Percentiles rank a stretch among this genome's conserved stretches.
These are phyloP conservation scores for Bryum argenteum DNA, from an alignment of 225 moss, liverwort and hornwort genomes.

Conservation along the genomic window DNA sequence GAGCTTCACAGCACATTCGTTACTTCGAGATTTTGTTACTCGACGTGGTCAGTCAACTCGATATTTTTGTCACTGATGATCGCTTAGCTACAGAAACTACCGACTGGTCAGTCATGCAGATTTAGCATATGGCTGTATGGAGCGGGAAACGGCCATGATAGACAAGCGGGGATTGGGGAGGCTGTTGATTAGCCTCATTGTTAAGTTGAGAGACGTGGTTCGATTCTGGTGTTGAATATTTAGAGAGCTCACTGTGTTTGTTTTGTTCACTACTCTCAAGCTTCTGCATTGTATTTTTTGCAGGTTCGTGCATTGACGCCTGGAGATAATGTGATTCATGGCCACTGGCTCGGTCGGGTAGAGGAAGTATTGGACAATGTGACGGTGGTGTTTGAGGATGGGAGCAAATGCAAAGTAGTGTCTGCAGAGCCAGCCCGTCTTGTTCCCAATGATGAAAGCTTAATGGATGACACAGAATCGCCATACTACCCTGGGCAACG, in stretches of 20 bases:
- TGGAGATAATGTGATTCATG: constrained; percentile 85
- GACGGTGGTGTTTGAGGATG: constrained; percentile 87
- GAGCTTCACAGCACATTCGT: not conserved
- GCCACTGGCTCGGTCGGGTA: constrained; percentile 93
- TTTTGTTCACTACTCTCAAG: no score
- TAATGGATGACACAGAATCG: constrained; percentile 82
- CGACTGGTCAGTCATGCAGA: not conserved
- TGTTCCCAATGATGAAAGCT: constrained; percentile 54
- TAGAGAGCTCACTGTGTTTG: constrained; percentile 5
- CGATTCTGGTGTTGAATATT: constrained; percentile 12
- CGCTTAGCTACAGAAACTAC: constrained; percentile 3
- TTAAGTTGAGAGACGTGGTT: not conserved
- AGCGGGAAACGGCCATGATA: not conserved
- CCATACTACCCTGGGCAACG: constrained; percentile 92
- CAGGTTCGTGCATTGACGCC: constrained; percentile 75
- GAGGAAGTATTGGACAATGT: constrained; percentile 96
- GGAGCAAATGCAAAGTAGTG: constrained; percentile 80
- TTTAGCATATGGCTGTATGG: constrained; percentile 5
- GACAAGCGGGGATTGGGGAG: constrained; percentile 12
- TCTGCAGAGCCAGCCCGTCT: constrained; percentile 75
- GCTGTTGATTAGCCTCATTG: not conserved
- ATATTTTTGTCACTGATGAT: constrained; percentile 17
- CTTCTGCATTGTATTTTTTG: constrained; percentile 18
- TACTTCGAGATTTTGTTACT: constrained; percentile 1
- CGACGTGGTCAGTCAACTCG: not conserved